Evolutionary conservation across 371 early-diverging fungal genomes (phyloP).

Genomic region (Actinomortierella ambigua): DNA sequence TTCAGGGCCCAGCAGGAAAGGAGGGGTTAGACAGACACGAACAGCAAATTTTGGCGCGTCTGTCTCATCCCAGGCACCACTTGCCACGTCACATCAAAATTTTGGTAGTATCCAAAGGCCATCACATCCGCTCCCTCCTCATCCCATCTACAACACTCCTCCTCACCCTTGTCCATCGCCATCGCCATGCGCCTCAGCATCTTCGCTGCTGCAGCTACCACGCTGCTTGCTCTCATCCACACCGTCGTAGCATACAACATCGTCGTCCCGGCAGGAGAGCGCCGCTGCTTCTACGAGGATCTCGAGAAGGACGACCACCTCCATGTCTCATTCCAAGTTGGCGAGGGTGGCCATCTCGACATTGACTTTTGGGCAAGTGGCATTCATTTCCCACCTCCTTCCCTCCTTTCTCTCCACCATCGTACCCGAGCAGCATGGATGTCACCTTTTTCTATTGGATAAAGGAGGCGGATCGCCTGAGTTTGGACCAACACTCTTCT

Average conservation of each 20-base stretch:
- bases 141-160: too few relatives aligned
- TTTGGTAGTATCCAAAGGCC: too few relatives aligned
- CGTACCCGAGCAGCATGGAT: too few relatives aligned
- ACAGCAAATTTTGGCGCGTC: too few relatives aligned
- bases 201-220: constrained; percentile 6
- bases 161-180: too few relatives aligned
- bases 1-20: too few relatives aligned
- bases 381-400: neutral
- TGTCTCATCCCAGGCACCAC: too few relatives aligned
- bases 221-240: constrained; percentile 30
- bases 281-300: constrained; percentile 69
- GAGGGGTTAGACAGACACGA: too few relatives aligned
- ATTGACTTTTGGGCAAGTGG: constrained; percentile 75
- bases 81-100: too few relatives aligned
- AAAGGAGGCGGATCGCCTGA: neutral
- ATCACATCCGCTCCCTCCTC: too few relatives aligned
- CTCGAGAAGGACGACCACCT: constrained; percentile 63
- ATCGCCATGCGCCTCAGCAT: too few relatives aligned
- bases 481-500: neutral
- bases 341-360: constrained; percentile 69
- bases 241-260: constrained; percentile 48
- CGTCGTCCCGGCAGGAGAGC: constrained; percentile 52
- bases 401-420: neutral
- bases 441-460: neutral
- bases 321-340: constrained; percentile 74